A percentile compares a stretch with the other conserved stretches of the same genome.
Evolutionary conservation across 495 filamentous ascomycete genomes (phyloP).

Genomic region (Neurospora hispaniola): DNA sequence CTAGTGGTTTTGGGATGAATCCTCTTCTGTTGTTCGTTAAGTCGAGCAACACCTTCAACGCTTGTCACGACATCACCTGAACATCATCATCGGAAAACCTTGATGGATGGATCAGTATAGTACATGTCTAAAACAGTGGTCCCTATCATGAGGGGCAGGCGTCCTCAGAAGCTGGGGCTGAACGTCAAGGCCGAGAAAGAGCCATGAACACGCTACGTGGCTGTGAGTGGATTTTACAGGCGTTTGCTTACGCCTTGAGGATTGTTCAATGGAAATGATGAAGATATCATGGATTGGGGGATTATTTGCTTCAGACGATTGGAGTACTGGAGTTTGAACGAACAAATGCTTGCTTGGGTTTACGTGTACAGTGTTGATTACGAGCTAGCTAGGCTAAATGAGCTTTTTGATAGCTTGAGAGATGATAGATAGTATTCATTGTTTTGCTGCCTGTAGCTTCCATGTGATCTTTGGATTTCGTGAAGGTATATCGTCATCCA

Average conservation of each 20-base stretch:
- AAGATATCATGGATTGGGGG: background rate
- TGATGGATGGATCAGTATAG: background rate
- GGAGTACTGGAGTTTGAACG: background rate
- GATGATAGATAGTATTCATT: background rate
- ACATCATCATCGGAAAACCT: no score
- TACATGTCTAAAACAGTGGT: background rate
- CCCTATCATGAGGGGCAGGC: background rate
- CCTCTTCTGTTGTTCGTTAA: background rate
- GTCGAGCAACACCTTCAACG: background rate
- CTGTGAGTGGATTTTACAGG: background rate
- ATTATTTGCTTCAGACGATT: background rate
- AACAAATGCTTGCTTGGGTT: background rate
- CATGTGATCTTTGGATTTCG: no score
- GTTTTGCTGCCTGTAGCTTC: no score
- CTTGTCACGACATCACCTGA: no score
- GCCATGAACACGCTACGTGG: background rate
- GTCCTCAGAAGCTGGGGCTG: background rate
- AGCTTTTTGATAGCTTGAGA: background rate
- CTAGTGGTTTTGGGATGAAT: background rate
- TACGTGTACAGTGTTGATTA: background rate
- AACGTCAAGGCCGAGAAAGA: background rate
- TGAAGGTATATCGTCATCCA: no score
- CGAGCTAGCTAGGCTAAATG: background rate
- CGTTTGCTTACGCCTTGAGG: background rate
- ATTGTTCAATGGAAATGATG: background rate